phyloP scores from a whole-genome alignment of 1,139 yeast species.

The Yamadazyma sp. region DNA sequence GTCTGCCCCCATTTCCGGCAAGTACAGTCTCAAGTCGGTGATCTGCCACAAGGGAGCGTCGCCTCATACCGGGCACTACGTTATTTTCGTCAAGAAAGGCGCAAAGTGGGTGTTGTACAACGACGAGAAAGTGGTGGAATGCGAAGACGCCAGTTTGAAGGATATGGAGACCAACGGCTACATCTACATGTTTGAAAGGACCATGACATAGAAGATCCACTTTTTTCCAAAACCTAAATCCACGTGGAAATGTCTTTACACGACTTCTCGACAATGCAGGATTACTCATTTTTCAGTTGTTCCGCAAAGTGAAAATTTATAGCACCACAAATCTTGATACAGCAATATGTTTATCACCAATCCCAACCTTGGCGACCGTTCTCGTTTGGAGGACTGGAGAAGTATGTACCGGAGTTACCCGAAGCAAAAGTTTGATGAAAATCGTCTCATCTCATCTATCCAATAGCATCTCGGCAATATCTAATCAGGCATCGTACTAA shows the following conservation, averaged over 20 bases:
- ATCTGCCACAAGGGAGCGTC: constrained; percentile 94
- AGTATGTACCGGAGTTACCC: constrained; percentile 36
- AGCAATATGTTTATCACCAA: constrained; percentile 73
- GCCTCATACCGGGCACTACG: constrained; percentile 95
- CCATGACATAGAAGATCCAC: background rate
- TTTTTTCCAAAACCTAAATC: too few species aligned
- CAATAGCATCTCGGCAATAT: background rate
- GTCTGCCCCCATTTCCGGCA: constrained; percentile 5
- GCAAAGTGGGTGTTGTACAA: constrained; percentile 83
- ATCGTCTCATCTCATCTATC: background rate
- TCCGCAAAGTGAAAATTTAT: constrained; percentile 1
- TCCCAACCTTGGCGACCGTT: constrained; percentile 78
- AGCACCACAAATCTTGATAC: background rate
- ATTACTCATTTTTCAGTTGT: constrained; percentile 1
- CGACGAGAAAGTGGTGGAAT: constrained; percentile 87
- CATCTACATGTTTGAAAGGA: constrained; percentile 46
- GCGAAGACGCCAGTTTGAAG: constrained; percentile 58
- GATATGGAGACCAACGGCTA: constrained; percentile 67
- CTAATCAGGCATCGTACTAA: constrained; percentile 19
- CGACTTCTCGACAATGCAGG: constrained; percentile 1
- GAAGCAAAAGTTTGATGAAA: too few species aligned
- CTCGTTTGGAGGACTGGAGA: constrained; percentile 89
- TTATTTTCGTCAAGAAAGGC: constrained; percentile 61
- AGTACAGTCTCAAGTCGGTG: constrained; percentile 64
- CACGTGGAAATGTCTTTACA: too few species aligned